Base-by-base conservation (phyloP, 2,329 filamentous ascomycete genomes). In the Graphilbum ipis-grandicollis region DNA sequence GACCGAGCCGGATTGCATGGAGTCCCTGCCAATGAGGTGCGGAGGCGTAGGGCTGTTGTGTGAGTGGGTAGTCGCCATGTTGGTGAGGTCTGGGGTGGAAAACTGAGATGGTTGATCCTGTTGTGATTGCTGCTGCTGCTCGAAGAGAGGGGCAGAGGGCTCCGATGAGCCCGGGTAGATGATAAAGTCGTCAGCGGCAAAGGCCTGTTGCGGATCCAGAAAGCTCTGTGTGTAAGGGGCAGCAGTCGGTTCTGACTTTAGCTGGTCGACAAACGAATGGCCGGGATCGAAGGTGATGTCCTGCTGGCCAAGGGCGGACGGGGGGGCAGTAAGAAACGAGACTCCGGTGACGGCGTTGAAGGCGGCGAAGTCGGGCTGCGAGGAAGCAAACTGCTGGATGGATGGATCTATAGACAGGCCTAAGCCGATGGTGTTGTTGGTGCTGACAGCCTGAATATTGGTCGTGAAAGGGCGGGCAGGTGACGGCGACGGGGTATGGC, bases 61-160 rank as follows among this genome's bases (percentile, higher is more conserved):
- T 25, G 63, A 57, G 47, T 69, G 67, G 4, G 66, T 58, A 36
- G 66, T 66, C 32, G 65, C 56, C 66, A 74, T 73, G 47, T 55
- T 62, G 52, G 56, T 61, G 36, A 69, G 55, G 44, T 70, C 63
- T 51, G 54, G 52, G 32, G 56, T 57, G 44, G 58, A 57, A 31
- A 68, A 54, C 34, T 56, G 39, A 12, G 31, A 19, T 22, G 19
- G 30, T 17, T 29, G 25, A 17, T 31, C 15, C 19, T 26, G 15
- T 10, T 33, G 26, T 25, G 31, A 30, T 13, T 39, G 39, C 10
- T 34, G 40, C 9, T 26, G 38, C 14, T 39, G 53, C 39, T 69
- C 60, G 43, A 81, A 79, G 41, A 76, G 61, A 18, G 75, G 68
- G 12, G 71, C 56, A 48, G 71, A 71, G 49, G 75, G 69, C 43